Conservation (phyloP, 2,329 filamentous ascomycete genomes). For the Dothideomycetes sp. region DNA sequence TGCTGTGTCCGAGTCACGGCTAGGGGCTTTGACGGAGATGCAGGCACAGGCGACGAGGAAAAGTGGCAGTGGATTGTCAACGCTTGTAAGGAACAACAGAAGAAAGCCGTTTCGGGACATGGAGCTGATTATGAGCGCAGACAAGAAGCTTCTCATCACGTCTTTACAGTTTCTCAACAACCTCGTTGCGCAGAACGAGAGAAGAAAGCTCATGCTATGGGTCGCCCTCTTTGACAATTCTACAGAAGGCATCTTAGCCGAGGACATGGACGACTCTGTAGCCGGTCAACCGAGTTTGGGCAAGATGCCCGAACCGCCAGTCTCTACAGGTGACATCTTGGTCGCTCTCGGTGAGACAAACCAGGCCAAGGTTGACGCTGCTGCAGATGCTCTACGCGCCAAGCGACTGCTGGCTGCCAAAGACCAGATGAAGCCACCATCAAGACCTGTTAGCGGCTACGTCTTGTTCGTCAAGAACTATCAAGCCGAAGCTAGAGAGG, state of each 20-base stretch:
- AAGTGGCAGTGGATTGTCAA: conserved; percentile 58
- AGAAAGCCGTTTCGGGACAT: background rate
- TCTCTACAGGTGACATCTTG: conserved; percentile 14
- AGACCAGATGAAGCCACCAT: conserved; percentile 11
- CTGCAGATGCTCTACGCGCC: conserved; percentile 11
- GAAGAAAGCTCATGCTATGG: conserved; percentile 57
- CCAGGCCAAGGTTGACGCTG: conserved; percentile 9
- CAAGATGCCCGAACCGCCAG: conserved; percentile 13
- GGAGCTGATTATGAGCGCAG: conserved; percentile 15
- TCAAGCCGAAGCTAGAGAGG: conserved; percentile 11
- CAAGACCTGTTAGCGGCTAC: conserved; percentile 17
- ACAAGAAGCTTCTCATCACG: conserved; percentile 57
- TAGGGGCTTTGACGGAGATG: conserved; percentile 55
- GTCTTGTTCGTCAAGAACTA: conserved; percentile 20
- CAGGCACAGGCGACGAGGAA: conserved; percentile 52
- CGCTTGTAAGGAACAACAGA: conserved; percentile 41
- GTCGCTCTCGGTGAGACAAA: conserved; percentile 14
- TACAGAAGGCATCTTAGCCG: conserved; percentile 11
- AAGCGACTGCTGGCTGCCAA: conserved; percentile 10
- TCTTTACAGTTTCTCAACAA: conserved; percentile 60
- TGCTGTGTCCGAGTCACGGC: conserved; percentile 57
- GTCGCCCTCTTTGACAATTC: conserved; percentile 50
- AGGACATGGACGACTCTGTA: conserved; percentile 8
- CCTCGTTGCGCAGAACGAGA: conserved; percentile 56
- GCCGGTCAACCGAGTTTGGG: conserved; percentile 1